A percentile compares a stretch with the other conserved stretches of the same genome.
phyloP scores from a whole-genome alignment of 2,329 filamentous ascomycete genomes.

The Coniosporium tulheliwenetii region DNA sequence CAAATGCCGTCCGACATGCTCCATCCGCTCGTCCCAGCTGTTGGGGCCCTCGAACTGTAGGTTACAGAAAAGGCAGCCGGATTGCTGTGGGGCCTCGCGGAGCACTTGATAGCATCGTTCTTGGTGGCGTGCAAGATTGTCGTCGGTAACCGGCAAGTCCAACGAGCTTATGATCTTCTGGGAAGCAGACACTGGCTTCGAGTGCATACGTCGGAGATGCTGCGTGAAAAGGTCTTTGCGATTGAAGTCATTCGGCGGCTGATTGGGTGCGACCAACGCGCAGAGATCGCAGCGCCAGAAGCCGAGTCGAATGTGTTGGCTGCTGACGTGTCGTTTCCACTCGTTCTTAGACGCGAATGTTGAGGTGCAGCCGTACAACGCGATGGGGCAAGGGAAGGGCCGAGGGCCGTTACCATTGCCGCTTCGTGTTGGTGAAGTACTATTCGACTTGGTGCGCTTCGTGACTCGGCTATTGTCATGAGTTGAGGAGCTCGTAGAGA shows the following conservation, averaged over 20 bases:
- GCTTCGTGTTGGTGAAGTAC: conserved; percentile 21
- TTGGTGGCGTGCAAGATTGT: conserved; percentile 40
- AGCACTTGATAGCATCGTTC: conserved; percentile 43
- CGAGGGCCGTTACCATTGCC: conserved; percentile 32
- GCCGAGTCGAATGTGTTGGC: conserved; percentile 60
- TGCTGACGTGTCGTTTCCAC: conserved; percentile 80
- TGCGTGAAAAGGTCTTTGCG: conserved; percentile 86
- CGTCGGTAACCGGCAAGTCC: conserved; percentile 24
- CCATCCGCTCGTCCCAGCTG: conserved; percentile 72
- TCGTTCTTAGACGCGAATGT: conserved; percentile 77
- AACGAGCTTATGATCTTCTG: conserved; percentile 6
- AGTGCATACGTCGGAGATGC: conserved; percentile 77
- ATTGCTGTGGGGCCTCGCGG: conserved; percentile 43
- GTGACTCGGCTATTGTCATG: conserved; percentile 16
- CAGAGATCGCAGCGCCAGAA: conserved; percentile 65
- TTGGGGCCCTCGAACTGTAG: conserved; percentile 45
- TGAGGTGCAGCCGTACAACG: conserved; percentile 56
- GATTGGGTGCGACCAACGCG: conserved; percentile 26
- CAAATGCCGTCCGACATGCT: conserved; percentile 72
- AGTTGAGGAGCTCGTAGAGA: conserved; percentile 1
- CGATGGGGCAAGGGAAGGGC: conserved; percentile 63
- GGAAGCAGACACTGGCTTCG: conserved; percentile 14
- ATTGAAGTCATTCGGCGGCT: conserved; percentile 54
- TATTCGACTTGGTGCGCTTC: conserved; percentile 29
- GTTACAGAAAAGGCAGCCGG: conserved; percentile 50